phyloP scores from a whole-genome alignment of 2,329 filamentous ascomycete genomes.

The Leptographium wingfieldii region DNA sequence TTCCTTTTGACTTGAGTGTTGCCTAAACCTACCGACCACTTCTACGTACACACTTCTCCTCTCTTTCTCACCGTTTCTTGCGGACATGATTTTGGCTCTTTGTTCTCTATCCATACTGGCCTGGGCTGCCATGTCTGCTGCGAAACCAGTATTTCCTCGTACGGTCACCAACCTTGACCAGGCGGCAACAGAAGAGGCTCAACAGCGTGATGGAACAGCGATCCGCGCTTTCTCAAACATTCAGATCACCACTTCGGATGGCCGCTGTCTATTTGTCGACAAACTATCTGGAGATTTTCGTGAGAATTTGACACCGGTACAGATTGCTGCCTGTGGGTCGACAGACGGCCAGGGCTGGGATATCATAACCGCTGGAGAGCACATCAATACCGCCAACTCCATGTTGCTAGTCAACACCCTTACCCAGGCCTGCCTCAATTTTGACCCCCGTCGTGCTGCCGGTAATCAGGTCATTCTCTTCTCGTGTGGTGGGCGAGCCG shows the following conservation, averaged over 20 bases:
- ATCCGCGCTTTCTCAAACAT: constrained; percentile 30
- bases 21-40: neutral
- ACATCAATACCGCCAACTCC: constrained; percentile 32
- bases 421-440: constrained; percentile 47
- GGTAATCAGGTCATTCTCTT: constrained; percentile 43
- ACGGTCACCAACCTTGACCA: constrained; percentile 29
- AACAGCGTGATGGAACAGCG: constrained; percentile 29
- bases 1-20: neutral
- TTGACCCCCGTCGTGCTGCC: constrained; percentile 36
- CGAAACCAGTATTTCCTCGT: constrained; percentile 18
- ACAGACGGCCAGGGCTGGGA: constrained; percentile 34
- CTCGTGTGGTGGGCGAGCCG: constrained; percentile 45
- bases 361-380: constrained; percentile 35
- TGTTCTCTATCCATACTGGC: constrained; percentile 14
- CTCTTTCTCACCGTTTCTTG: neutral
- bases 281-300: constrained; percentile 34
- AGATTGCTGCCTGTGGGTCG: constrained; percentile 29
- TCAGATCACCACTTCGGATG: constrained; percentile 31
- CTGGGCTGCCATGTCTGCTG: constrained; percentile 12
- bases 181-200: constrained; percentile 30
- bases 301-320: constrained; percentile 33
- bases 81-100: constrained; percentile 5
- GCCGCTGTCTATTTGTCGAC: constrained; percentile 33
- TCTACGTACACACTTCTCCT: neutral
- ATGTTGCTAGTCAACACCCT: constrained; percentile 42